Base-by-base conservation (phyloP, 2,329 filamentous ascomycete genomes). In the Allantophomopsis lycopodina region DNA sequence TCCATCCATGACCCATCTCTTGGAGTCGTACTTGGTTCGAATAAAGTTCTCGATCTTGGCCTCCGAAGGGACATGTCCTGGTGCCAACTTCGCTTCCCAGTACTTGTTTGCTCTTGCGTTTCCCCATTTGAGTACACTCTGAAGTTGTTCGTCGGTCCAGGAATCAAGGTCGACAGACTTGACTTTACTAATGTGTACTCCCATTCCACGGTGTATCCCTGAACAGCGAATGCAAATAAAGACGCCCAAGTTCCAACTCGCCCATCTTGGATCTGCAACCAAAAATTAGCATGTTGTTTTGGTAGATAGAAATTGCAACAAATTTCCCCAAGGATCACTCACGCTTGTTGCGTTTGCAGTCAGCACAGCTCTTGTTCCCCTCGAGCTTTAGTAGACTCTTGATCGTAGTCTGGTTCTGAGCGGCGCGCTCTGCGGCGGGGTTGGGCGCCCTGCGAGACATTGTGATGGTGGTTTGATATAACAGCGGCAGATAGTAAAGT, bases 21-120 rank as follows among this genome's bases (percentile, higher is more conserved):
- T 96, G 40, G 91, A 83, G 60, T 98, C 91, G 61, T 98, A 98
- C 63, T 98, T 98, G 41, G 93, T 98, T 49, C 91, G 79, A 53
- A 98, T 96, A 56, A 98, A 98, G 68, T 96, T 98, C 71, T 98
- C 91, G 52, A 98, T 96, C 71, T 98, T 98, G 49, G 83, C 75
- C 66, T 98, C 93, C 16, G 89, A 94, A 1, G 91, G 91, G 36
- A 89, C 77, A 61, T 98, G 91, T 43, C 88, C 88, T 12, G 81
- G 65, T 2, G 89, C 87, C 54, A 98, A 65, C 65, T 96, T 98
- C 46, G 84, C 76, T 63, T 98, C 93, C 89, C 89, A 98, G 60
- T 96, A 94, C 69, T 94, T 96, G 67, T 98, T 98, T 41, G 91
- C 91, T 60, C 88, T 80, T 41, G 82, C 76, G 60, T 98, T 98